Evolutionary conservation across 2,329 filamentous ascomycete genomes (phyloP), one percentile per base, ranked within the genome.

Genomic region (Sporothrix brunneoviolacea): DNA sequence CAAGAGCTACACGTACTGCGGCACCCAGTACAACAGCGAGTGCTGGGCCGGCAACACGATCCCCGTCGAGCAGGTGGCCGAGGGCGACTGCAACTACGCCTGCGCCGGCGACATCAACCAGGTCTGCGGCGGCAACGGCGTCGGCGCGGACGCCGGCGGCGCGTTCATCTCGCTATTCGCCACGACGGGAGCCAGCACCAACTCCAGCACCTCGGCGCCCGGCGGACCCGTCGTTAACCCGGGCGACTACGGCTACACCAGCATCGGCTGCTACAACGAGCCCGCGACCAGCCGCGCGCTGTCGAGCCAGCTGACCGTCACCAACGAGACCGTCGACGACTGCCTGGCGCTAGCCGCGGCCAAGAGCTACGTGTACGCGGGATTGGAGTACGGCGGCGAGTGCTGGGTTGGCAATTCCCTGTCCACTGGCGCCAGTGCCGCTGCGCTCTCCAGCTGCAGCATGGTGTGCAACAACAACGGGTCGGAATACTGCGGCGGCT

Each of bases 21-120:
- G 68, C 2, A 74, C 71, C 0, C 66, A 77, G 47, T 79, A 78
- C 53, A 64, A 70, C 16, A 57, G 63, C 12, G 76, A 81, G 57
- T 80, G 77, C 58, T 81, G 77, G 77, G 75, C 66, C 16, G 77
- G 78, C 2, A 70, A 70, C 22, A 68, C 57, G 0, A 67, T 76
- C 21, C 76, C 76, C 0, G 63, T 58, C 0, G 59, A 67, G 12
- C 64, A 71, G 55, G 73, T 74, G 1, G 63, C 64, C 16, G 70
- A 75, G 4, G 58, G 45, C 4, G 67, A 77, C 54, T 81, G 78
- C 63, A 74, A 75, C 62, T 79, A 68, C 51, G 60, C 68, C 33
- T 82, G 78, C 54, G 57, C 64, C 0, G 77, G 76, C 1, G 69
- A 74, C 38, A 51, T 71, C 24, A 70, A 71, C 52, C 66, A 79